Evolutionary conservation across 371 early-diverging fungal genomes (phyloP).

Genomic region (Lichtheimia hyalospora): DNA sequence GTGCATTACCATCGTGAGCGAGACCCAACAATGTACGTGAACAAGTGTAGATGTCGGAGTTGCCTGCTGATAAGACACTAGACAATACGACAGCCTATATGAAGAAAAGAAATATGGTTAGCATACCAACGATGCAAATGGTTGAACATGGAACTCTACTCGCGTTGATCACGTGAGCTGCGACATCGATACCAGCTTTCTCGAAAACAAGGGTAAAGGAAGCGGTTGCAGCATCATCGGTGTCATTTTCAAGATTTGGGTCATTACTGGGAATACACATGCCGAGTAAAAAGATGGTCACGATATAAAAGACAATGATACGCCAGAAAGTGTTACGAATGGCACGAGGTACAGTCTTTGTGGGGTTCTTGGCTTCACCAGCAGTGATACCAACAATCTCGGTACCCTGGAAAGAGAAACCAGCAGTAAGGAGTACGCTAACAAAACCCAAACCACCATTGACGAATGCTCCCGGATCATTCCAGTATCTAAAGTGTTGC

Average conservation of each 20-base stretch:
- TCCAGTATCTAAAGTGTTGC: constrained; percentile 55
- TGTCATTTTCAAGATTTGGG: constrained; percentile 43
- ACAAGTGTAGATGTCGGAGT: constrained; percentile 71
- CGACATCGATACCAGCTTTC: constrained; percentile 62
- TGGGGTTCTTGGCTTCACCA: constrained; percentile 73
- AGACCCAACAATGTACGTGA: constrained; percentile 68
- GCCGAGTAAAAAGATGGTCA: constrained; percentile 69
- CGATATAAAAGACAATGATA: constrained; percentile 69
- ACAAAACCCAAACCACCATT: constrained; percentile 71
- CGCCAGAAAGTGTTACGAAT: constrained; percentile 76
- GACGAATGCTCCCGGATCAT: constrained; percentile 73
- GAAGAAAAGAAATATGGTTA: no score
- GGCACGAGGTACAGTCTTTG: constrained; percentile 70
- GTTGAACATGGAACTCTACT: constrained; percentile 53
- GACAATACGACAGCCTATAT: background rate
- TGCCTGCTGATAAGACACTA: constrained; percentile 70
- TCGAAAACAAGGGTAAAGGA: constrained; percentile 71
- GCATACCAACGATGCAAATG: background rate
- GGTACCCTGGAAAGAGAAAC: constrained; percentile 86
- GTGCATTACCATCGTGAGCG: constrained; percentile 67
- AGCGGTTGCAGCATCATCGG: constrained; percentile 52
- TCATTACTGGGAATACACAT: constrained; percentile 62
- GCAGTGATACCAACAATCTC: constrained; percentile 76
- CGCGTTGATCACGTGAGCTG: constrained; percentile 68
- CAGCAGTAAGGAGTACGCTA: constrained; percentile 71